Evolutionary conservation across 2,329 filamentous ascomycete genomes (phyloP).

Genomic region (Phyllosticta capitalensis): DNA sequence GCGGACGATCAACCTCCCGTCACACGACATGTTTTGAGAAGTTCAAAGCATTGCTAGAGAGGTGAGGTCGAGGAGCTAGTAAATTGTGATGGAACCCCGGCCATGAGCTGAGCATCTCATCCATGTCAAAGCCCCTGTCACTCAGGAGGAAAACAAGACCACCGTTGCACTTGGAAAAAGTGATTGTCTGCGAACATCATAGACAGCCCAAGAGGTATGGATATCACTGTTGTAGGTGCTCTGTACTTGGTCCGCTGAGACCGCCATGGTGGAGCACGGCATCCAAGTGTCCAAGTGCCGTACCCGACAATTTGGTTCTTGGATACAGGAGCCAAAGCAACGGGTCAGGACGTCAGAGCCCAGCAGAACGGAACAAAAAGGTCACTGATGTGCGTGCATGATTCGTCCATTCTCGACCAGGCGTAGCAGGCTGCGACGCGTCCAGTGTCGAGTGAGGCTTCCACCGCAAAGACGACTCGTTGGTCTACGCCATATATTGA

Average conservation of each 20-base stretch:
- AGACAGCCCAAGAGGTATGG: background rate
- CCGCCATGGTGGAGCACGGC: background rate
- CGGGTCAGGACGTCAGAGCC: background rate
- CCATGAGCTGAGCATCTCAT: background rate
- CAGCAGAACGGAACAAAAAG: background rate
- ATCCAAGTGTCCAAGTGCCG: background rate
- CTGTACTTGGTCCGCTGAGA: background rate
- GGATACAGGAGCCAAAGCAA: background rate
- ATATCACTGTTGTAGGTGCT: background rate
- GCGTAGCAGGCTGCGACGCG: background rate
- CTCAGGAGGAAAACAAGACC: background rate
- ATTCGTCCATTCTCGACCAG: background rate
- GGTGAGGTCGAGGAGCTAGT: background rate
- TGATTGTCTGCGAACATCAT: background rate
- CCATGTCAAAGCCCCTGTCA: background rate
- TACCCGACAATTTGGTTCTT: background rate
- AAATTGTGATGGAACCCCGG: background rate
- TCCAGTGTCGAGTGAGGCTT: background rate
- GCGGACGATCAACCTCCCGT: background rate
- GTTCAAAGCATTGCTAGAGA: background rate
- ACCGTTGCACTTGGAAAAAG: background rate
- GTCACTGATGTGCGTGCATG: background rate
- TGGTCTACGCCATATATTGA: background rate
- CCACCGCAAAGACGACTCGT: background rate
- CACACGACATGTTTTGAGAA: background rate